phyloP scores from a whole-genome alignment of 2,329 filamentous ascomycete species.

The Aspergillus ochraceus region DNA sequence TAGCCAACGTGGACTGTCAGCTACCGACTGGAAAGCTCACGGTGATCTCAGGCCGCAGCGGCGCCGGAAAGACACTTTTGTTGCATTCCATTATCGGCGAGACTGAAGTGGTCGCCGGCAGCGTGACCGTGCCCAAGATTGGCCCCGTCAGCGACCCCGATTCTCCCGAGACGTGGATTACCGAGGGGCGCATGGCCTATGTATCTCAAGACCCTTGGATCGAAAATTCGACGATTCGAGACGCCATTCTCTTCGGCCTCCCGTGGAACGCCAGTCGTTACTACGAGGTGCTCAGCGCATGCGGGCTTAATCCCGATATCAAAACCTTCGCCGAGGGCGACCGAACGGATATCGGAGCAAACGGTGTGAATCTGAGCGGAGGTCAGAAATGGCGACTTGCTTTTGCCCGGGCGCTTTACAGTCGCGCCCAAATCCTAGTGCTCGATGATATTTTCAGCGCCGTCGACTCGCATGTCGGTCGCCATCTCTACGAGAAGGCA shows the following conservation, averaged over 20 bases:
- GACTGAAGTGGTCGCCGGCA: slow-evolving; percentile 65
- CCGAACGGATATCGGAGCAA: slow-evolving; percentile 74
- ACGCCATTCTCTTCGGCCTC: slow-evolving; percentile 75
- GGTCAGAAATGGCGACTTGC: slow-evolving; percentile 80
- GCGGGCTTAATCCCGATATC: slow-evolving; percentile 71
- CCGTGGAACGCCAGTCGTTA: slow-evolving; percentile 67
- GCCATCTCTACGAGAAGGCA: slow-evolving; percentile 73
- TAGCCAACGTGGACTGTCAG: slow-evolving; percentile 63
- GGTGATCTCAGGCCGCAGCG: slow-evolving; percentile 74
- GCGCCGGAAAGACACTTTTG: slow-evolving; percentile 73
- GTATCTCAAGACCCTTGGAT: slow-evolving; percentile 80
- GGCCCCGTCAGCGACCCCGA: slow-evolving; percentile 60
- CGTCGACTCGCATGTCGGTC: slow-evolving; percentile 74
- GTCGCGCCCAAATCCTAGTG: slow-evolving; percentile 69
- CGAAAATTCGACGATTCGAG: slow-evolving; percentile 72
- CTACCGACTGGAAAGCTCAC: slow-evolving; percentile 70
- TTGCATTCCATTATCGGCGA: slow-evolving; percentile 73
- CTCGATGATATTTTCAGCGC: slow-evolving; percentile 79
- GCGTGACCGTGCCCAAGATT: slow-evolving; percentile 51
- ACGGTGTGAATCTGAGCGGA: slow-evolving; percentile 77
- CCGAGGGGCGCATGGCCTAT: slow-evolving; percentile 67
- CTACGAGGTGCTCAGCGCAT: slow-evolving; percentile 66
- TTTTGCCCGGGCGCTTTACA: slow-evolving; percentile 74
- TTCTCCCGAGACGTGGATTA: slow-evolving; percentile 61
- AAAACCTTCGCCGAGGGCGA: slow-evolving; percentile 73